These are phyloP conservation scores for Parietichytrium sp. DNA, from an alignment of 108 stramenopile species.

Conservation along the genomic window DNA sequence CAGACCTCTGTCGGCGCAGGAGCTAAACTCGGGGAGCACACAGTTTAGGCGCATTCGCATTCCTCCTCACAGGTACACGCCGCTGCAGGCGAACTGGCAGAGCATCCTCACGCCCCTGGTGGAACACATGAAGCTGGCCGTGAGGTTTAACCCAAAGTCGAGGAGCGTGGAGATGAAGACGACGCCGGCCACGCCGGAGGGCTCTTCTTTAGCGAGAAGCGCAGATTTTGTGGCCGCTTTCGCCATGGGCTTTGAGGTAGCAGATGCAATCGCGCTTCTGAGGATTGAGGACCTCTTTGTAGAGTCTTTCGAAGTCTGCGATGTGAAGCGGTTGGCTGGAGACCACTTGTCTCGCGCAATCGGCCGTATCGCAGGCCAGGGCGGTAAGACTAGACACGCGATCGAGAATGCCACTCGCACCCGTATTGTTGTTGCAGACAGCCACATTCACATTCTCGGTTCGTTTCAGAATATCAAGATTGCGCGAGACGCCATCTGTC, in stretches of 20 bases:
- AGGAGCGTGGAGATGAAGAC: constrained; percentile 95
- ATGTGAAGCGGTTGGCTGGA: constrained; percentile 89
- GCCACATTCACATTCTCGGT: constrained; percentile 91
- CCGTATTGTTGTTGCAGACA: constrained; percentile 92
- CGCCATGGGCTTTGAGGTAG: constrained; percentile 97
- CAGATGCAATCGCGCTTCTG: constrained; percentile 93
- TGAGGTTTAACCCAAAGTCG: constrained; percentile 94
- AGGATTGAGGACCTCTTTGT: constrained; percentile 96
- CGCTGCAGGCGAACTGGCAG: constrained; percentile 85
- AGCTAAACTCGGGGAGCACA: constrained; percentile 12
- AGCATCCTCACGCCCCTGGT: constrained; percentile 84
- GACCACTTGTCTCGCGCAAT: constrained; percentile 95
- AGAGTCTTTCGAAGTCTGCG: constrained; percentile 94
- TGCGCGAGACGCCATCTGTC: constrained; percentile 96
- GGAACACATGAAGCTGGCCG: constrained; percentile 89
- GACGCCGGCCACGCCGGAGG: constrained; percentile 79
- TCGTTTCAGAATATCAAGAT: constrained; percentile 89
- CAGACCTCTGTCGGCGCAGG: not conserved
- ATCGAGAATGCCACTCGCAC: constrained; percentile 99
- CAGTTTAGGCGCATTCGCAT: constrained; percentile 73
- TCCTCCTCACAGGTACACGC: constrained; percentile 91
- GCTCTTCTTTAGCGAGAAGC: constrained; percentile 86
- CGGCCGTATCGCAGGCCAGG: constrained; percentile 95
- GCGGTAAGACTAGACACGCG: constrained; percentile 97
- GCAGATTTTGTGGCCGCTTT: constrained; percentile 95